Percentiles rank a stretch among this genome's conserved stretches.
These are phyloP conservation scores for Podospora fimiseda DNA, from an alignment of 495 filamentous ascomycete genomes.

Conservation along the genomic window DNA sequence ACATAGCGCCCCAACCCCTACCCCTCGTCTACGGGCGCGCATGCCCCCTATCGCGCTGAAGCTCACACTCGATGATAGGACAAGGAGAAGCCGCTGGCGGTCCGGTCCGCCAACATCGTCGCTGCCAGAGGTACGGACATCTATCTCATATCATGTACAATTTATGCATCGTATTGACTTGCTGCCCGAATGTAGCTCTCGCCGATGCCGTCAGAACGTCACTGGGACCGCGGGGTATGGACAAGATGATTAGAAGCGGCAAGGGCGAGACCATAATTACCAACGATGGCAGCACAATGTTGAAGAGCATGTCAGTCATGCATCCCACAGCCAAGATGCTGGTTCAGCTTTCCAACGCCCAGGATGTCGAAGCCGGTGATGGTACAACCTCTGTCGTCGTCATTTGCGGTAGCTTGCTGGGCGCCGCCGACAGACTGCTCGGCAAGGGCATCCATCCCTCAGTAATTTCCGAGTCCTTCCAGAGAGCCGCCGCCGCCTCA, in stretches of 20 bases:
- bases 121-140: conserved; percentile 76
- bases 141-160: conserved; percentile 6
- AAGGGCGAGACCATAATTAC: conserved; percentile 98
- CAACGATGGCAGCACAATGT: conserved; percentile 98
- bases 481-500: conserved; percentile 80
- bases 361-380: conserved; percentile 97
- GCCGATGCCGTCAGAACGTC: conserved; percentile 91
- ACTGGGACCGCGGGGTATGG: conserved; percentile 62
- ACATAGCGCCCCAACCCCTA: conserved; percentile 14
- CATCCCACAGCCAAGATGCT: conserved; percentile 98
- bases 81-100: conserved; percentile 97
- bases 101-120: conserved; percentile 87
- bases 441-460: conserved; percentile 94
- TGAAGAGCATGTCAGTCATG: conserved; percentile 97
- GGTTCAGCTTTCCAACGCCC: conserved; percentile 90
- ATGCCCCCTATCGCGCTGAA: conserved; percentile 3
- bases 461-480: conserved; percentile 95
- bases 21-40: background rate
- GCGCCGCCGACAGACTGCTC: conserved; percentile 84
- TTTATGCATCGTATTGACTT: background rate
- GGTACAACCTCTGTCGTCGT: conserved; percentile 98
- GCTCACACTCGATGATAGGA: conserved; percentile 49
- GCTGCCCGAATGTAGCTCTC: conserved; percentile 57
- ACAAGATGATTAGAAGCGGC: conserved; percentile 98
- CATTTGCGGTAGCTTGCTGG: conserved; percentile 88